Percentiles rank a stretch among this genome's conserved stretches.
phyloP scores from a whole-genome alignment of 73 alveolate species.

The Halteria grandinella region DNA sequence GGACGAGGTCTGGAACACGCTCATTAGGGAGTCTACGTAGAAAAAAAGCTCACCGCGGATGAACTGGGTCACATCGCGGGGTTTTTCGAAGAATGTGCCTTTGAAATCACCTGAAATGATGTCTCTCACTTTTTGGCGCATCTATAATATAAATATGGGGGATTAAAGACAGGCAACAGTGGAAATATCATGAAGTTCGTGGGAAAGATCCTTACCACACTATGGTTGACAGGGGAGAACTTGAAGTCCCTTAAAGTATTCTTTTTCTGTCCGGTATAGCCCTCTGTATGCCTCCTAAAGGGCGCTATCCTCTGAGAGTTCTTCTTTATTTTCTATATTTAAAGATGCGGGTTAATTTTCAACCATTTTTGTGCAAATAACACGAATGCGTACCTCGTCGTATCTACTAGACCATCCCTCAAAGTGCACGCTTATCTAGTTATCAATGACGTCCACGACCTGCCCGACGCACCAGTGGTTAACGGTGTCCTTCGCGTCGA shows the following conservation, averaged over 20 bases:
- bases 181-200: too few relatives aligned
- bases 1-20: slow-evolving; percentile 21
- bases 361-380: too few relatives aligned
- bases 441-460: slow-evolving; percentile 59
- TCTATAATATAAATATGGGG: too few relatives aligned
- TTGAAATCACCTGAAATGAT: slow-evolving; percentile 2
- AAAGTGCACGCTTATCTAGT: slow-evolving; percentile 43
- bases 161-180: too few relatives aligned
- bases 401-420: slow-evolving; percentile 77
- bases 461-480: slow-evolving; percentile 76
- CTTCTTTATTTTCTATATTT: slow-evolving; percentile 30
- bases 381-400: slow-evolving; percentile 63
- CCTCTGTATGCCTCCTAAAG: slow-evolving; percentile 56
- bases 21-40: slow-evolving; percentile 77
- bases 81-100: slow-evolving; percentile 42
- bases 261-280: slow-evolving; percentile 75
- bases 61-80: slow-evolving; percentile 63
- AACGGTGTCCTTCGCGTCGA: slow-evolving; percentile 75
- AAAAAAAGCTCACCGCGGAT: slow-evolving; percentile 79
- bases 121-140: neutral
- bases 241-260: slow-evolving; percentile 63
- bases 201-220: neutral
- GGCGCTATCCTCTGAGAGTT: slow-evolving; percentile 60
- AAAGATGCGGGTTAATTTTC: neutral
- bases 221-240: slow-evolving; percentile 15